Evolutionary conservation across 345 rosid genomes (phyloP).

Genomic region (Moringa oleifera): DNA sequence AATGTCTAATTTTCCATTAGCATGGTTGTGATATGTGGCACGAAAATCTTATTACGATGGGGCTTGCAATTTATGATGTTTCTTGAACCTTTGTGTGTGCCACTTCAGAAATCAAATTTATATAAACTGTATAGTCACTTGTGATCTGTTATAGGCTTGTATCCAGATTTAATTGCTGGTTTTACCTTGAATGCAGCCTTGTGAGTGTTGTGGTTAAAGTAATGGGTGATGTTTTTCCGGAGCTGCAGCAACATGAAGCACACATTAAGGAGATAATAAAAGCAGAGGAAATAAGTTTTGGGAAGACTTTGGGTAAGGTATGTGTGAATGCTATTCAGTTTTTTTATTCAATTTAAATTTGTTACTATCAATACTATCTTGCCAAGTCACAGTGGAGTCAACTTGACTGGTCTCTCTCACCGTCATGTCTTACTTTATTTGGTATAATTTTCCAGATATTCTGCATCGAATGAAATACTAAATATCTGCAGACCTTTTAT

Average conservation of each 20-base stretch:
- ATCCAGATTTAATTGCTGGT: neutral
- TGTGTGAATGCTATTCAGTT: conserved; percentile 4
- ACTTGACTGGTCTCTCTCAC: too few species aligned
- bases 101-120: neutral
- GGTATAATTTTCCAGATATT: too few species aligned
- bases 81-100: neutral
- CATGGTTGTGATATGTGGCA: too few species aligned
- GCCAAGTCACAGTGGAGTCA: too few species aligned
- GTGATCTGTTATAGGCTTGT: neutral
- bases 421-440: too few species aligned
- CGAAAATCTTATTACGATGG: too few species aligned
- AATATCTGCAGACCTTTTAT: too few species aligned
- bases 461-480: too few species aligned
- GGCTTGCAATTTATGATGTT: neutral
- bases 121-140: neutral
- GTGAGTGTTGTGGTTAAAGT: conserved; percentile 65
- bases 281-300: conserved; percentile 89
- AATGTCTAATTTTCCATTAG: too few species aligned
- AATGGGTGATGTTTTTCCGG: conserved; percentile 83
- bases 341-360: too few species aligned
- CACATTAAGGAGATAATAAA: conserved; percentile 66
- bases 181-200: conserved; percentile 43
- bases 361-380: too few species aligned
- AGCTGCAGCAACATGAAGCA: conserved; percentile 73
- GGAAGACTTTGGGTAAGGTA: conserved; percentile 83